Percentiles rank a stretch among this genome's conserved stretches.
Evolutionary conservation across 441 rosid genomes (phyloP).

Genomic region (Pelargonium australe): DNA sequence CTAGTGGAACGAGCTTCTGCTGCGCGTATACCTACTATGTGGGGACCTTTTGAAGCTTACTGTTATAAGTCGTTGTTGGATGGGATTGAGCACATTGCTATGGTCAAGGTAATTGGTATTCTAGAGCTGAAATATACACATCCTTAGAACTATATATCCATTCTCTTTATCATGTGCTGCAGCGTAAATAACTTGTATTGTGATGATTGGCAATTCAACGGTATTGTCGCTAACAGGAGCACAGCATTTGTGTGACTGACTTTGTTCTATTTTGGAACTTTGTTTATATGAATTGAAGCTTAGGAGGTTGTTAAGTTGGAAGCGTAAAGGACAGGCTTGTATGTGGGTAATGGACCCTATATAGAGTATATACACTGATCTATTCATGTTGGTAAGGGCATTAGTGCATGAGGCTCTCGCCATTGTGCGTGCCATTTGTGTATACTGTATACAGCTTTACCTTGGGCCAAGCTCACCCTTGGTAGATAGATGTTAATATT

Average conservation of each 20-base stretch:
- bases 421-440: too few relatives aligned
- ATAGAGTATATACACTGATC: too few relatives aligned
- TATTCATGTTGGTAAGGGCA: too few relatives aligned
- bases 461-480: too few relatives aligned
- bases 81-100: conserved; percentile 70
- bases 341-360: too few relatives aligned
- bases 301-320: neutral
- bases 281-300: neutral
- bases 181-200: neutral
- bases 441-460: too few relatives aligned
- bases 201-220: conserved; percentile 10
- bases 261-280: too few relatives aligned
- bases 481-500: too few relatives aligned
- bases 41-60: conserved; percentile 58
- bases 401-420: too few relatives aligned
- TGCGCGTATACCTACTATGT: conserved; percentile 57
- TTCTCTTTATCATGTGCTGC: conserved; percentile 2
- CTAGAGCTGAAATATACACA: neutral
- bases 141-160: neutral
- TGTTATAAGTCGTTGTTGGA: conserved; percentile 54
- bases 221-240: conserved; percentile 5
- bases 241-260: neutral
- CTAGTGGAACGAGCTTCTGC: conserved; percentile 46
- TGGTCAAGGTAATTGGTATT: conserved; percentile 49
- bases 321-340: neutral